These are phyloP conservation scores for Pichia insulana DNA, from an alignment of 805 yeast genomes.

Conservation along the genomic window DNA sequence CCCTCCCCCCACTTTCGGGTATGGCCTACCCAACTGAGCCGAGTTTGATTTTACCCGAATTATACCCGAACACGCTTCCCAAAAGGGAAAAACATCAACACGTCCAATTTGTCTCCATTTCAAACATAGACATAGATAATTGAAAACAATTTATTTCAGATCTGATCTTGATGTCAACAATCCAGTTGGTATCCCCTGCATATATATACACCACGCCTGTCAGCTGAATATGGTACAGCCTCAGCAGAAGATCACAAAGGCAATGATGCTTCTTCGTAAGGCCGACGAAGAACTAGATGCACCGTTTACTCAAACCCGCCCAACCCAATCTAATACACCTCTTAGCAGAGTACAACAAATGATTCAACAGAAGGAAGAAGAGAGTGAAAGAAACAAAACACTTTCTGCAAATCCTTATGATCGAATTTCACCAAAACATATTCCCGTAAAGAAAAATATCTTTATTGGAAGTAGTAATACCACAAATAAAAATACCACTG, in stretches of 20 bases:
- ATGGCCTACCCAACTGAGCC: too few species aligned
- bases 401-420: slow-evolving; percentile 13
- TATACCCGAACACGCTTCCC: too few species aligned
- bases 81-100: not conserved
- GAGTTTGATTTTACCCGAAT: too few species aligned
- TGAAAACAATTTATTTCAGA: too few species aligned
- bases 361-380: slow-evolving; percentile 27
- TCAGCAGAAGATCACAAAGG: not conserved
- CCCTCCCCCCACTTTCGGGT: too few species aligned
- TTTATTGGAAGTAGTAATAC: slow-evolving; percentile 6
- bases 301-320: slow-evolving; percentile 4
- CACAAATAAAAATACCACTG: slow-evolving; percentile 12
- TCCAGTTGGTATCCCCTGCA: too few species aligned
- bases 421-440: slow-evolving; percentile 16
- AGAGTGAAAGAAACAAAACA: slow-evolving; percentile 22
- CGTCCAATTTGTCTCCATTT: not conserved
- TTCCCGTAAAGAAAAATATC: slow-evolving; percentile 2
- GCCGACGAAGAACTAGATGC: not conserved
- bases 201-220: too few species aligned
- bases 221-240: too few species aligned
- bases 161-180: too few species aligned
- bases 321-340: slow-evolving; percentile 4
- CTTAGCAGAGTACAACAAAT: slow-evolving; percentile 27
- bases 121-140: not conserved
- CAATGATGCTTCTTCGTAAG: too few species aligned